Percentiles rank a stretch among this genome's conserved stretches.
Evolutionary conservation across 139 green algal species (phyloP).

Genomic region (Chlorella sp.): DNA sequence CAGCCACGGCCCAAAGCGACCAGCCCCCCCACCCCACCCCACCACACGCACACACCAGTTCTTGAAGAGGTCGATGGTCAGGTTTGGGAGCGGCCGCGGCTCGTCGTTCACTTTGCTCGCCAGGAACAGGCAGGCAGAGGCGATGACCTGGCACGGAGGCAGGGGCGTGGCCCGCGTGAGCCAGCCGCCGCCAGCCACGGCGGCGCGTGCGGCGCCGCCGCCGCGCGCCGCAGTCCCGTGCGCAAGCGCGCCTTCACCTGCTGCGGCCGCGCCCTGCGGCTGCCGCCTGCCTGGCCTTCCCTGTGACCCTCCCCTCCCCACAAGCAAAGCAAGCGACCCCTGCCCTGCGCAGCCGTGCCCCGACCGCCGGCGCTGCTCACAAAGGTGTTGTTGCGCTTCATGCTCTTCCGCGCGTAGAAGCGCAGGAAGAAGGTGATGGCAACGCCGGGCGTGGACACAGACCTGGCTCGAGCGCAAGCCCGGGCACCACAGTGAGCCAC

Average conservation of each 20-base stretch:
- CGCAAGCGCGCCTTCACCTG: too few relatives aligned
- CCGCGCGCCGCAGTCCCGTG: too few relatives aligned
- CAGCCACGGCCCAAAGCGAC: too few relatives aligned
- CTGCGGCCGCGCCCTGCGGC: too few relatives aligned
- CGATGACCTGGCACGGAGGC: slow-evolving; percentile 43
- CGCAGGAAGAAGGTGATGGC: slow-evolving; percentile 38
- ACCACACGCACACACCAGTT: slow-evolving; percentile 37
- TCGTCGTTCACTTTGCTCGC: slow-evolving; percentile 40
- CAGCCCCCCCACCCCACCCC: too few relatives aligned
- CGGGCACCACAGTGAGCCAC: not conserved
- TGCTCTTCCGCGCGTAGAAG: slow-evolving; percentile 41
- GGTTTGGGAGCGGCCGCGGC: not conserved
- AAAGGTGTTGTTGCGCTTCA: slow-evolving; percentile 37
- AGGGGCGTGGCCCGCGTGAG: too few relatives aligned
- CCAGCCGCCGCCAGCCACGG: too few relatives aligned
- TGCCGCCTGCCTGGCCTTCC: not conserved
- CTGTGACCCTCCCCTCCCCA: not conserved
- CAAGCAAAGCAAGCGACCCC: too few relatives aligned
- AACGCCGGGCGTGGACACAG: slow-evolving; percentile 16
- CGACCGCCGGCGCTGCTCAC: too few relatives aligned
- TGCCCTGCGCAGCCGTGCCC: too few relatives aligned
- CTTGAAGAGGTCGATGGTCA: slow-evolving; percentile 33
- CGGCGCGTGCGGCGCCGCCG: too few relatives aligned
- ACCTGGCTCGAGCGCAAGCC: slow-evolving; percentile 12
- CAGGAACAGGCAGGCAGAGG: slow-evolving; percentile 29